Base-by-base conservation (phyloP, 2,329 filamentous ascomycete genomes). In the Graphiopsis chlorocephala region DNA sequence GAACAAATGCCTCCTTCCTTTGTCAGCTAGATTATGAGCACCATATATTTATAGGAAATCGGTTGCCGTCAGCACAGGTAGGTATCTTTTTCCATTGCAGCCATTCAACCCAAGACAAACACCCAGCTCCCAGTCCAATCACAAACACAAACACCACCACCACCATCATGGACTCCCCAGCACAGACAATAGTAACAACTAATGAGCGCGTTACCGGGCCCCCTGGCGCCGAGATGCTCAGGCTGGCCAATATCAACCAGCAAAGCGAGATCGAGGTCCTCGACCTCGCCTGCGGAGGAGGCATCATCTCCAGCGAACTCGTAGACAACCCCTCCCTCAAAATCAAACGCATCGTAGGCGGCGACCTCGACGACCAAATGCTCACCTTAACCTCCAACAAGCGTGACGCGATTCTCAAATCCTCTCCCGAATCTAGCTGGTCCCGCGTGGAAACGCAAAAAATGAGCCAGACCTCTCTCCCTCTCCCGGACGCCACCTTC, bases 241-340 rank as follows among this genome's bases (percentile, higher is more conserved):
- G 50, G 17, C 63, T 53, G 10, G 65, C 60, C 31, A 52, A 52
- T 8, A 61, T 68, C 35, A 14, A n/a, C 20, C 48, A 58, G 31
- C 4, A 20, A 11, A 53, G 1, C 23, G 29, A 31, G 4, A 25
- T 57, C 5, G 52, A 64, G 8, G 15, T 67, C 20, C 64, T 68
- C 38, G 67, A 68, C 66, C 64, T 67, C 35, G 67, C 66, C 29
- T 64, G 60, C 25, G 67, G 67, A 25, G 66, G 64, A 28, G 66
- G 67, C 35, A 66, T 67, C 28, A 60, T 68, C 12, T 48, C 61
- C 17, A 57, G 52, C 31, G 52, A 66, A 23, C 35, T 68, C 12
- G 12, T 31, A 20, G 26, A 63, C 53, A 52, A 52, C n/a, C 20
- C 56, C 8, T 42, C 29, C 14, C 20, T 50, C 5, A 35, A 53